A percentile compares a stretch with the other conserved stretches of the same genome.
Conservation (phyloP, 208 protist species). For the Tritrichomonas foetus region DNA sequence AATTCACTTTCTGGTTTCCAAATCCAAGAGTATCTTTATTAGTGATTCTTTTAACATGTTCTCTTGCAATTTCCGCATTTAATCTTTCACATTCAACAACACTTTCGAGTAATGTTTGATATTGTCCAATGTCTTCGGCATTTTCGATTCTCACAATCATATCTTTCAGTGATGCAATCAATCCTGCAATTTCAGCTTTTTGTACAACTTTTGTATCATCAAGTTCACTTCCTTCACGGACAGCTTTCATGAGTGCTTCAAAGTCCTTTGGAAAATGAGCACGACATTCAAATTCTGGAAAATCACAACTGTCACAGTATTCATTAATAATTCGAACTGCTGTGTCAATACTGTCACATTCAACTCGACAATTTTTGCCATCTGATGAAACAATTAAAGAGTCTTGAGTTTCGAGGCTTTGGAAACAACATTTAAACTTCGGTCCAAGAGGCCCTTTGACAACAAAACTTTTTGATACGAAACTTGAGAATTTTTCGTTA, state of each 20-base stretch:
- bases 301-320: not conserved
- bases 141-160: conserved; percentile 16
- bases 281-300: not conserved
- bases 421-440: not conserved
- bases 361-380: not conserved
- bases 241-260: not conserved
- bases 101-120: not conserved
- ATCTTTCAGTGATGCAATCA: not conserved
- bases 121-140: not conserved
- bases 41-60: conserved; percentile 31
- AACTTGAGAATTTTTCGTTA: not conserved
- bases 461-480: not conserved
- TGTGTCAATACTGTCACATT: not conserved
- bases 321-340: not conserved
- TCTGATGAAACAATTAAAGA: not conserved
- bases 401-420: not conserved
- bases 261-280: not conserved
- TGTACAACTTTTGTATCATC: not conserved
- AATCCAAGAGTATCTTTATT: not conserved
- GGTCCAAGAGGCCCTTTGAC: too few relatives aligned
- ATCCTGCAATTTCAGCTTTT: not conserved
- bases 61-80: not conserved
- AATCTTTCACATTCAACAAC: conserved; percentile 14
- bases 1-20: conserved; percentile 26
- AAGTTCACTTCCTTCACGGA: not conserved